Conservation (phyloP, 352 stramenopile genomes). For the Saprolegnia parasitica region DNA sequence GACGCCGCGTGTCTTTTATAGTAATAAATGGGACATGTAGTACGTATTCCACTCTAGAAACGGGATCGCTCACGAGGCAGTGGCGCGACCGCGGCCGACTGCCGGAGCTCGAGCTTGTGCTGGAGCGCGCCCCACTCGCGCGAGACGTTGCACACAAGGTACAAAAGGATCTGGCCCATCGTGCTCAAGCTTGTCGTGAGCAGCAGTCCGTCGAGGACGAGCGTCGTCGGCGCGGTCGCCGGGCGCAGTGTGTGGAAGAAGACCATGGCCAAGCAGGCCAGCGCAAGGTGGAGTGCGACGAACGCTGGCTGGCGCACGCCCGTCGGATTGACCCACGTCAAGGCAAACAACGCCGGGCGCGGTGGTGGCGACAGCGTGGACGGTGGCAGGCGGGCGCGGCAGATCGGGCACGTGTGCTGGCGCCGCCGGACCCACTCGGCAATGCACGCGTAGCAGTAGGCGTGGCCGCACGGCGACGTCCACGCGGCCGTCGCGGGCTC, state of each 20-base stretch:
- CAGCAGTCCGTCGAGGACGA: not conserved
- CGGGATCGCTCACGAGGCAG: not conserved
- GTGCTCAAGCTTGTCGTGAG: constrained; percentile 11
- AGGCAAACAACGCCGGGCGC: not conserved
- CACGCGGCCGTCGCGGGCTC: not conserved
- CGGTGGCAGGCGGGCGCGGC: not conserved
- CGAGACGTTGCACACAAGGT: not conserved
- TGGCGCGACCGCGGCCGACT: constrained; percentile 8
- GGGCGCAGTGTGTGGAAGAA: not conserved
- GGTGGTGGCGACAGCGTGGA: not conserved
- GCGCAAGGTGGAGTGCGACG: not conserved
- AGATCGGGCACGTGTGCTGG: constrained; percentile 22
- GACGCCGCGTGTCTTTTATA: constrained; percentile 18
- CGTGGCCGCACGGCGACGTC: constrained; percentile 16
- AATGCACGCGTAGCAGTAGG: constrained; percentile 19
- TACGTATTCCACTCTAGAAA: constrained; percentile 31
- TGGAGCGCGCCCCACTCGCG: not conserved
- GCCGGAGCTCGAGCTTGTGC: not conserved
- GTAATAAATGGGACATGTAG: constrained; percentile 6
- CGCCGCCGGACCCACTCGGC: not conserved
- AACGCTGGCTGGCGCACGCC: not conserved
- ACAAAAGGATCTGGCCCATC: constrained; percentile 6
- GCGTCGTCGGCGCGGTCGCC: too few species aligned
- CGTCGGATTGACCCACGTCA: not conserved
- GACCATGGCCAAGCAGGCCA: not conserved